Evolutionary conservation across 768 basidiomycete genomes (phyloP), one percentile per base, ranked within the genome.

Genomic region (Leccinellum rugosiceps): DNA sequence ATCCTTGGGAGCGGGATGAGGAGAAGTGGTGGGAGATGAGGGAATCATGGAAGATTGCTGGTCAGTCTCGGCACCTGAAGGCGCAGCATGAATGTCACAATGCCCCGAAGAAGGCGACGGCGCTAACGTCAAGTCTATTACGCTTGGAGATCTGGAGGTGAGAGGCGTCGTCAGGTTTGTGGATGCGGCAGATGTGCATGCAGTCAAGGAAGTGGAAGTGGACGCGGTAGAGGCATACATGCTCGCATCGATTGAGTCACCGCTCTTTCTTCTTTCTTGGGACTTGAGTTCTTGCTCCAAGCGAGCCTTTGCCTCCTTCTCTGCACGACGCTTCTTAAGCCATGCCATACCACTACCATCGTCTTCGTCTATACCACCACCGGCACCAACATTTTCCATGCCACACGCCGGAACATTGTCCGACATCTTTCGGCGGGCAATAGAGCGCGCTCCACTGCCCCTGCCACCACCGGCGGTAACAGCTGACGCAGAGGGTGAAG

Each of bases 291-390:
- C 63, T 51, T 58, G 62, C 17, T 68, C 68, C 31, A 60, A 52
- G 23, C 59, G 68, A 17, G 62, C 63, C 50, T 68, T 70, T 59
- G 78, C 78, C 63, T 83, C 81, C 55, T 72, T 71, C 72, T 90
- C 85, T 50, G 85, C 85, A 62, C 81, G 75, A 43, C 92, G 70
- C 59, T 71, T 75, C 74, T 79, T 83, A 25, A 94, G 80, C 93
- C 93, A 95, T 0, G 79, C 85, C 84, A 94, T 87, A 10, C 93
- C 93, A 70, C 87, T 88, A 1, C 91, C 92, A 62, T 94, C 93
- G 58, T 93, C 89, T 0, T 81, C 83, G 19, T 88, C 87, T 3
- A 43, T 63, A 6, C 55, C 67, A 32, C 53, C 64, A 49, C 55
- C 58, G 28, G 56, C 52, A 8, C 59, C 53, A 15, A 69, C 67